Base-by-base conservation (phyloP, 1,139 yeast species). In the Hemisphaericaspora subhashii region DNA sequence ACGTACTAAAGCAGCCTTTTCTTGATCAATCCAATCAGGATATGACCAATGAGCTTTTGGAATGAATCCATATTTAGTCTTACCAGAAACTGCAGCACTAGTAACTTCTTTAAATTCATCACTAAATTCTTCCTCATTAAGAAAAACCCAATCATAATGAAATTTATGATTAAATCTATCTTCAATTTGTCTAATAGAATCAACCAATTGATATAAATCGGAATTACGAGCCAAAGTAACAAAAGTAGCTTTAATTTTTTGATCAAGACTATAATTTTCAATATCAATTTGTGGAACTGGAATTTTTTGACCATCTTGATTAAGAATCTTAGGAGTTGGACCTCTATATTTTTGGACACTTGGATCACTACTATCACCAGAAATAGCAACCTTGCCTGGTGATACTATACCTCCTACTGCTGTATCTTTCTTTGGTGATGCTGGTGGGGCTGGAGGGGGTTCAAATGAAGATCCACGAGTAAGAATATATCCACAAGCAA, bases 101-200 rank as follows among this genome's bases (percentile, higher is more conserved):
- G 81, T 68, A 41, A 66, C 60, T 17, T 61, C 59, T 48, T 69
- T 74, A 60, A 83, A 83, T 33, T 81, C 35, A n/a, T 22, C 20
- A 9, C 20, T 17, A 12, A 31, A 31, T n/a, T 18, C 25, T 9
- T 15, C 35, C 46, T 83, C 82, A 58, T 83, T 83, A 44, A 84
- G 66, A 54, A 85, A 85, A n/a, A 84, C 84, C 92, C 92, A 85
- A 57, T 84, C 90, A 57, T 85, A 85, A 52, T 81, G 70, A 62
- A 61, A 83, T 42, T 75, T 68, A 31, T 65, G 57, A 64, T 85
- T 85, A 67, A 84, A 85, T 36, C 88, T 68, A 54, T 81, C 86
- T 60, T 85, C 90, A 38, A 83, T 12, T 12, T 24, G 17, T 10
- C 35, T 9, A 8, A 31, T 31, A 16, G 35, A 22, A 15, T 11